Conservation (phyloP, 2,329 filamentous ascomycete species). For the Aureobasidium leucospermi region DNA sequence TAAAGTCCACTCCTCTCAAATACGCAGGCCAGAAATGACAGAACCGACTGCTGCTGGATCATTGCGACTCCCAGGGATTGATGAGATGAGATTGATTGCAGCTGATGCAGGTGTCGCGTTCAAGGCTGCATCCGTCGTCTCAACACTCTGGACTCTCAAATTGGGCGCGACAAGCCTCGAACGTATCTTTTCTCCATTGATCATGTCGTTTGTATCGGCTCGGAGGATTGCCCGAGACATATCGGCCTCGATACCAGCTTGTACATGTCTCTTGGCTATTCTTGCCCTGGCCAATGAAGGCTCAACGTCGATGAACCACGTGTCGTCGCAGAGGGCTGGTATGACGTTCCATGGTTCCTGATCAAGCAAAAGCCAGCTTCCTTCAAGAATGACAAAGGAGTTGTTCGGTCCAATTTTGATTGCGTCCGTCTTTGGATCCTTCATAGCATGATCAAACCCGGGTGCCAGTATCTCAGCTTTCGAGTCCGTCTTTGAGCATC, state of each 20-base stretch:
- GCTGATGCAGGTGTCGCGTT: too few relatives aligned
- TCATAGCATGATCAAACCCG: constrained; percentile 30
- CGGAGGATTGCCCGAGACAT: not conserved
- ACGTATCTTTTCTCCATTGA: not conserved
- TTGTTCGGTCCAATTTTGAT: constrained; percentile 20
- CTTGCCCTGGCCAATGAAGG: constrained; percentile 29
- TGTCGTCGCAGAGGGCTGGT: constrained; percentile 32
- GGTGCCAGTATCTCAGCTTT: constrained; percentile 21
- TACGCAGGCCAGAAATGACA: too few relatives aligned
- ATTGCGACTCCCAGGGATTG: too few relatives aligned
- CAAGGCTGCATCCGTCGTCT: not conserved
- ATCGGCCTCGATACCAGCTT: not conserved
- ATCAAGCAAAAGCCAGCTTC: constrained; percentile 26
- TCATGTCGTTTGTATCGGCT: not conserved
- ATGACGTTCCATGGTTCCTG: constrained; percentile 30
- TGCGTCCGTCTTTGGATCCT: constrained; percentile 28
- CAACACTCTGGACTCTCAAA: not conserved
- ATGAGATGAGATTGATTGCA: too few relatives aligned
- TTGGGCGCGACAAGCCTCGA: not conserved
- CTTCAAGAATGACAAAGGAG: constrained; percentile 19
- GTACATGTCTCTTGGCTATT: constrained; percentile 27
- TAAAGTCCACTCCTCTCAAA: too few relatives aligned
- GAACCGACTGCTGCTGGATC: too few relatives aligned
- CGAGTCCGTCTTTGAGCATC: not conserved
- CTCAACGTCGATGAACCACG: constrained; percentile 36